A percentile compares a stretch with the other conserved stretches of the same genome.
Conservation (phyloP, 352 stramenopile genomes). For the Globisporangium apiculatum region DNA sequence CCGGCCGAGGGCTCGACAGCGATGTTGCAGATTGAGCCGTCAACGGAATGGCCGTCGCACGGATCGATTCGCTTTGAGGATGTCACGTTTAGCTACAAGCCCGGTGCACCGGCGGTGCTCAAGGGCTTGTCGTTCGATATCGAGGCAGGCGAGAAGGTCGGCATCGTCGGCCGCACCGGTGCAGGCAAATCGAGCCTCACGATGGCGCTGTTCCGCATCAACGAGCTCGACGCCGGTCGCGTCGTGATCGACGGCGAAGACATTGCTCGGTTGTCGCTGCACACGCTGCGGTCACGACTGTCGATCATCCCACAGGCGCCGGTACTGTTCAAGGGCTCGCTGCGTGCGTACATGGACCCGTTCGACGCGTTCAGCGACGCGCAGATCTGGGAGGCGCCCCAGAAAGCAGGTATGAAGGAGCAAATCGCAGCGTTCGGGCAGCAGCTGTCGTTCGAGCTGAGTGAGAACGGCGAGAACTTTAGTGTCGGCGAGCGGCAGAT, state of each 20-base stretch:
- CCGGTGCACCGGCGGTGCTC: constrained; percentile 24
- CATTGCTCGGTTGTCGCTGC: constrained; percentile 54
- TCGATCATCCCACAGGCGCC: constrained; percentile 74
- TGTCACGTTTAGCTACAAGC: constrained; percentile 39
- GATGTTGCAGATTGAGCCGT: constrained; percentile 16
- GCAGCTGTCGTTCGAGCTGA: constrained; percentile 55
- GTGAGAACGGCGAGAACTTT: constrained; percentile 91
- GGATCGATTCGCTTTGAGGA: constrained; percentile 78
- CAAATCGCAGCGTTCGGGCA: neutral
- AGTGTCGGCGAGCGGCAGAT: constrained; percentile 90
- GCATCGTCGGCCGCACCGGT: constrained; percentile 19
- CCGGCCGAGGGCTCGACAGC: constrained; percentile 11
- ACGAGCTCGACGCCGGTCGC: constrained; percentile 79
- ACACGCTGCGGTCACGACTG: constrained; percentile 47
- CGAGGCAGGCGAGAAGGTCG: constrained; percentile 12
- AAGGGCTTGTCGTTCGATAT: constrained; percentile 36
- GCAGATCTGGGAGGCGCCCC: constrained; percentile 25
- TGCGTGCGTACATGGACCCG: constrained; percentile 86
- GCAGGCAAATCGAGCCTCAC: constrained; percentile 68
- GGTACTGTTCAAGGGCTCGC: constrained; percentile 82
- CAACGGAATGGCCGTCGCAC: constrained; percentile 47
- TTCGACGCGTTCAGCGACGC: constrained; percentile 68
- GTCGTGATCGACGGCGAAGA: constrained; percentile 60
- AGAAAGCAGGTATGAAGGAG: constrained; percentile 19
- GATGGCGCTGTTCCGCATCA: constrained; percentile 75